phyloP scores from a whole-genome alignment of 306 rosid species.

The Acmispon strigosus region DNA sequence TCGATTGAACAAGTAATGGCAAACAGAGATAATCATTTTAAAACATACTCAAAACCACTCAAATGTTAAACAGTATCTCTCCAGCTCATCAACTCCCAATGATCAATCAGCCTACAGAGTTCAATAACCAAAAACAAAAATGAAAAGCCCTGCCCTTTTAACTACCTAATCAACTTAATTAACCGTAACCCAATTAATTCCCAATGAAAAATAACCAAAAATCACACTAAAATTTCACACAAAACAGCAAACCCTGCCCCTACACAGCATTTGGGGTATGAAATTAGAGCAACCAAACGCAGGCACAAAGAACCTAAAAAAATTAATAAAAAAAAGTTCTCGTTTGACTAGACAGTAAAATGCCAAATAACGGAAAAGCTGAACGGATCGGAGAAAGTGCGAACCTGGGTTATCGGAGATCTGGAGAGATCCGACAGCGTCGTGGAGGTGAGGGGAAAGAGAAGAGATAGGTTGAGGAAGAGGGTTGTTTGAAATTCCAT shows the following conservation, averaged over 20 bases:
- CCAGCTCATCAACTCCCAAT: not conserved
- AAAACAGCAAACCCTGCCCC: not conserved
- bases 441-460: slow-evolving; percentile 23
- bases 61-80: no score
- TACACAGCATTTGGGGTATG: not conserved
- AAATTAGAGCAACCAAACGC: not conserved
- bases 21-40: not conserved
- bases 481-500: slow-evolving; percentile 39
- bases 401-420: slow-evolving; percentile 63
- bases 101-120: not conserved
- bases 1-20: not conserved
- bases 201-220: not conserved
- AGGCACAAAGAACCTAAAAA: no score
- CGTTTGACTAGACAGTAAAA: not conserved
- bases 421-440: slow-evolving; percentile 46
- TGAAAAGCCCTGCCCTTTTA: not conserved
- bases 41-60: not conserved
- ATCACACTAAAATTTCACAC: not conserved
- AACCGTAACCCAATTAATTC: not conserved
- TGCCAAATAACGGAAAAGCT: not conserved
- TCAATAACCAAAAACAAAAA: not conserved
- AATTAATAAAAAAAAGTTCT: no score
- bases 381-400: not conserved
- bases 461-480: slow-evolving; percentile 22
- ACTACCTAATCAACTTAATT: not conserved